These are phyloP conservation scores for Aspergillus bombycis DNA, from an alignment of 2,329 filamentous ascomycete genomes.

Conservation along the genomic window DNA sequence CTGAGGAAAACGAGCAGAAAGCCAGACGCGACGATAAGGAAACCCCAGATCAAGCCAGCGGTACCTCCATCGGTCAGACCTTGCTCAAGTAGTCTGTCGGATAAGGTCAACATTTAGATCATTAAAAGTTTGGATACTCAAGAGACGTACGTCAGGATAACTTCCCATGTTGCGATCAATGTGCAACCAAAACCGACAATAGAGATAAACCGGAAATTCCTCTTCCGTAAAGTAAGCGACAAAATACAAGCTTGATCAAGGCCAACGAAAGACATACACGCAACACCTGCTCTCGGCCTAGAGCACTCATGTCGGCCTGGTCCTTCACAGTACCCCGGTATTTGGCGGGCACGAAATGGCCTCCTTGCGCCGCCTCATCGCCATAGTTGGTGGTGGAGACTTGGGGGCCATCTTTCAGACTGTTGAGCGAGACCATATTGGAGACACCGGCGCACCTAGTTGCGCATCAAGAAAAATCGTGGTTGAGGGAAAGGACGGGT, in stretches of 20 bases:
- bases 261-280: constrained; percentile 30
- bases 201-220: constrained; percentile 50
- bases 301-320: constrained; percentile 40
- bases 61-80: constrained; percentile 43
- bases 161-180: constrained; percentile 49
- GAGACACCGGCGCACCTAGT: not conserved
- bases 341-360: constrained; percentile 19
- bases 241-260: not conserved
- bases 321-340: constrained; percentile 43
- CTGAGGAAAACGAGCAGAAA: constrained; percentile 41
- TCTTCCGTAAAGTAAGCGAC: constrained; percentile 27
- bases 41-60: constrained; percentile 42
- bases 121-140: not conserved
- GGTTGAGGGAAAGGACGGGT: not conserved
- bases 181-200: constrained; percentile 52
- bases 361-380: not conserved
- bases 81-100: constrained; percentile 30
- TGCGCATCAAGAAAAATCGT: not conserved
- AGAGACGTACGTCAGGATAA: constrained; percentile 41
- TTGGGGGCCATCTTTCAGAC: not conserved
- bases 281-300: constrained; percentile 44
- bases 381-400: constrained; percentile 1
- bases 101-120: constrained; percentile 12
- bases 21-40: constrained; percentile 35
- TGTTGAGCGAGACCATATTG: constrained; percentile 1